Base-by-base conservation (phyloP, 495 filamentous ascomycete genomes). In the Recurvomyces mirabilis region DNA sequence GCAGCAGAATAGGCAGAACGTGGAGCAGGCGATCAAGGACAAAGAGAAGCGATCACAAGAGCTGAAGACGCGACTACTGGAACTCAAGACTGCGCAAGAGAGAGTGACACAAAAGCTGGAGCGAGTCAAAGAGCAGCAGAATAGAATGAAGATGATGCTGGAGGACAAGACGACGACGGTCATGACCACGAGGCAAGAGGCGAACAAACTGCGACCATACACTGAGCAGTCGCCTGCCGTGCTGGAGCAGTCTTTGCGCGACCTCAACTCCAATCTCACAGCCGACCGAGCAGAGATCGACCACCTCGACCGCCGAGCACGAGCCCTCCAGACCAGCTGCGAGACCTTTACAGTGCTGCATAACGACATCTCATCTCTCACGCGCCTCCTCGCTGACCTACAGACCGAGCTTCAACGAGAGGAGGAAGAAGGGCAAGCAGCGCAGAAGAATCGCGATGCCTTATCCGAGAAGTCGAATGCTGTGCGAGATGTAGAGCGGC, bases 291-390 rank as follows among this genome's bases (percentile, higher is more conserved):
- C 75, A 9, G 78, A 82, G 25, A 91, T 93, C 44, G 91, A 98
- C 58, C 67, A 74, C 1, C 75, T 95, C 40, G 93, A 96, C 58
- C 78, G 83, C 42, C 74, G 87, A 25, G 76, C 81, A 10, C 73
- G 93, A 30, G 91, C 87, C 4, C 68, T 98, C n/a, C 87, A 95
- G 57, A 94, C 87, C 2, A 87, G 82, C 15, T 78, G 79, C 5
- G 88, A 95, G 62, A 86, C 86, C 1, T 96, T 95, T 54, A 71
- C 73, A 4, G 77, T 89, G 1, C 84, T 95, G 7, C 67, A 78
- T 6, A 74, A 80, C 25, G 89, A 96, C 55, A 85, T 96, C 11
- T 73, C 78, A 4, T 78, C 80, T 0, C 93, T 86, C 52, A 83
- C 84, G 37, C 88, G 87, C 57, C 70, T 95, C 21, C 78, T 98